Evolutionary conservation across 805 yeast genomes (phyloP).

Genomic region (Maudiozyma barnettii): DNA sequence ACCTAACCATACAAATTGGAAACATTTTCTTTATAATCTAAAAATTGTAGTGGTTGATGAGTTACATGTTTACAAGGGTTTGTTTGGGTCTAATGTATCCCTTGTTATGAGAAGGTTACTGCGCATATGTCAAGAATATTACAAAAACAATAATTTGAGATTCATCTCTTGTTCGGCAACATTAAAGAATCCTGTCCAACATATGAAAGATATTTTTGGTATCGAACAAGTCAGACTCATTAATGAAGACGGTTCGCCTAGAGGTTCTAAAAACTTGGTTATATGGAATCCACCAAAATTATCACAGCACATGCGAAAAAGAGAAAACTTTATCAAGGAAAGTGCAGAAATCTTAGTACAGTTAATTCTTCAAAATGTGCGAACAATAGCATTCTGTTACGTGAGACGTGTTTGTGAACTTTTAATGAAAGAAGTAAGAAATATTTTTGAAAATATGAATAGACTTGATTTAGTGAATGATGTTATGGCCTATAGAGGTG

Average conservation of each 20-base stretch:
- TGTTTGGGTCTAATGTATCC: slow-evolving; percentile 90
- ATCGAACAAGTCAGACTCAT: slow-evolving; percentile 49
- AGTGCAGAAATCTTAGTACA: slow-evolving; percentile 67
- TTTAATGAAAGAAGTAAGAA: slow-evolving; percentile 72
- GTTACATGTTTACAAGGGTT: slow-evolving; percentile 78
- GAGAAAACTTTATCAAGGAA: slow-evolving; percentile 65
- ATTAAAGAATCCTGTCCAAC: slow-evolving; percentile 58
- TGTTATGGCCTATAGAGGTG: slow-evolving; percentile 91
- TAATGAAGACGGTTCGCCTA: slow-evolving; percentile 79
- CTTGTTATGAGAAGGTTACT: slow-evolving; percentile 71
- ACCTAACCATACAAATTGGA: slow-evolving; percentile 73
- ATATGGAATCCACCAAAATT: slow-evolving; percentile 81
- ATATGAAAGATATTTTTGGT: slow-evolving; percentile 70
- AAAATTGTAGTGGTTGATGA: slow-evolving; percentile 75
- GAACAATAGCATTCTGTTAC: slow-evolving; percentile 85
- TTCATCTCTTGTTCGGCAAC: slow-evolving; percentile 95
- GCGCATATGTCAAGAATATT: slow-evolving; percentile 36
- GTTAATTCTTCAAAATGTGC: slow-evolving; percentile 51
- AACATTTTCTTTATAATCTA: slow-evolving; percentile 51
- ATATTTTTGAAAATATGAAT: slow-evolving; percentile 37
- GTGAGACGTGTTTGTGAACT: slow-evolving; percentile 81
- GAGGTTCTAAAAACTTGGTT: slow-evolving; percentile 63
- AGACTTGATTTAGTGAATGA: slow-evolving; percentile 42
- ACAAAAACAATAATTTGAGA: slow-evolving; percentile 38
- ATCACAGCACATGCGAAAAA: slow-evolving; percentile 43